Base-by-base conservation (phyloP, 331 rosid species). In the Acacia pycnantha region DNA sequence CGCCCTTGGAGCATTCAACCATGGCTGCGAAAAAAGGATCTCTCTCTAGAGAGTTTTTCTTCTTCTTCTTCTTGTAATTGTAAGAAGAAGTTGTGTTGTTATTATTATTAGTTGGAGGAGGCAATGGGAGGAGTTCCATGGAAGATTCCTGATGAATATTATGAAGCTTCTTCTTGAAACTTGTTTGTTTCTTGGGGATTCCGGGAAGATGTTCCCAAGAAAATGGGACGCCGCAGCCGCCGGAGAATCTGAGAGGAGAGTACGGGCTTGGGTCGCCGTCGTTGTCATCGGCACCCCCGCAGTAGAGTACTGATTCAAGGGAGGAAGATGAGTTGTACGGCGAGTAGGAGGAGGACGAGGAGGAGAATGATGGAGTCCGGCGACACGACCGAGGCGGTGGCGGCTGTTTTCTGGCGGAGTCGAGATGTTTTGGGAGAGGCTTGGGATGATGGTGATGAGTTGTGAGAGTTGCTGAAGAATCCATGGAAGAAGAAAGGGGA, bases 141-240 rank as follows among this genome's bases (percentile, higher is more conserved):
- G 93, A 82, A 37, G 87, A 78, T 13, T 88, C 87, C 0, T 70
- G 75, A 41, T 70, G 75, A 11, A 40, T 26, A 48, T 48, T 48
- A 14, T 48, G 4, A 43, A 84, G 59, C 10, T 83, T 88, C 73
- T 87, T 91, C 48, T 72, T 87, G 73, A 90, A 84, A 22, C 51
- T n/a, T 43, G 33, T 79, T 72, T 89, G 97, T 74, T 92, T 88
- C 89, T 96, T 96, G 54, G 99, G 99, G 72, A 96, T 92, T 66
- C 99, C 99, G 0, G 99, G 99, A 8, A 90, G 76, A 43, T 90
- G 90, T 56, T 96, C 99, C 99, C 98, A 96, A 16, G 99, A 96
- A 74, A 96, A 96, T 5, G 99, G 98, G 47, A 93, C 62, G 4
- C 62, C 15, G 18, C 53, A 90, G 22, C 97, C 92, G 16, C 98